Evolutionary conservation across 2,329 filamentous ascomycete genomes (phyloP).

Genomic region (Hirsutella minnesotensis): DNA sequence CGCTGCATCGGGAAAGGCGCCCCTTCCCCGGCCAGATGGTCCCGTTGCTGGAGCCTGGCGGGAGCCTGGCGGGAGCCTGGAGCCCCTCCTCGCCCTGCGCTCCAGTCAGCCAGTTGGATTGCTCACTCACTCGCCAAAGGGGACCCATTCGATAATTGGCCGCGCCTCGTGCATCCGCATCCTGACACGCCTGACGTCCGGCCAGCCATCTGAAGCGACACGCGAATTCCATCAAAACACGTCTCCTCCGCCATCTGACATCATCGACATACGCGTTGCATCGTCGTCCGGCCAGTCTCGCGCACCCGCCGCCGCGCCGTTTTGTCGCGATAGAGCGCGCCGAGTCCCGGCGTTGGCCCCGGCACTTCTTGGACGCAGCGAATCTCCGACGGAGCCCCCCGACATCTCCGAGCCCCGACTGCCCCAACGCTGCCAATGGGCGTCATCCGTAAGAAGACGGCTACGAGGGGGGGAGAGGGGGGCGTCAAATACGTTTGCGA

Average conservation of each 20-base stretch:
- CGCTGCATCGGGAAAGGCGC: not conserved
- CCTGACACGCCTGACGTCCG: too few species aligned
- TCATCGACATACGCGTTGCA: conserved; percentile 8
- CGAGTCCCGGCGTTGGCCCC: not conserved
- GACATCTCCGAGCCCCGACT: not conserved
- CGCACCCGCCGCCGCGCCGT: not conserved
- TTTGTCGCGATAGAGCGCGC: not conserved
- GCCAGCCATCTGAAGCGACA: too few species aligned
- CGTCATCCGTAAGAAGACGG: conserved; percentile 92
- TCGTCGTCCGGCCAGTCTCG: too few species aligned
- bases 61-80: conserved; percentile 2
- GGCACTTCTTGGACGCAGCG: too few species aligned
- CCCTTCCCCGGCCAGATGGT: not conserved
- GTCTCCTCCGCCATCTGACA: not conserved
- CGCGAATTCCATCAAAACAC: not conserved
- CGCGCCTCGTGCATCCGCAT: too few species aligned
- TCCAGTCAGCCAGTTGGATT: too few species aligned
- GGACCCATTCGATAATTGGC: too few species aligned
- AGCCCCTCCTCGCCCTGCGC: too few species aligned
- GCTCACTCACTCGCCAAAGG: too few species aligned
- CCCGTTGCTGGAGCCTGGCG: too few species aligned
- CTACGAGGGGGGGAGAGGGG: conserved; percentile 71
- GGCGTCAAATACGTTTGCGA: conserved; percentile 96
- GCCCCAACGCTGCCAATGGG: conserved; percentile 48
- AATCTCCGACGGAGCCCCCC: too few species aligned